A percentile compares a stretch with the other conserved stretches of the same genome.
phyloP scores from a whole-genome alignment of 768 basidiomycete species.

The Pleurotus eryngii region DNA sequence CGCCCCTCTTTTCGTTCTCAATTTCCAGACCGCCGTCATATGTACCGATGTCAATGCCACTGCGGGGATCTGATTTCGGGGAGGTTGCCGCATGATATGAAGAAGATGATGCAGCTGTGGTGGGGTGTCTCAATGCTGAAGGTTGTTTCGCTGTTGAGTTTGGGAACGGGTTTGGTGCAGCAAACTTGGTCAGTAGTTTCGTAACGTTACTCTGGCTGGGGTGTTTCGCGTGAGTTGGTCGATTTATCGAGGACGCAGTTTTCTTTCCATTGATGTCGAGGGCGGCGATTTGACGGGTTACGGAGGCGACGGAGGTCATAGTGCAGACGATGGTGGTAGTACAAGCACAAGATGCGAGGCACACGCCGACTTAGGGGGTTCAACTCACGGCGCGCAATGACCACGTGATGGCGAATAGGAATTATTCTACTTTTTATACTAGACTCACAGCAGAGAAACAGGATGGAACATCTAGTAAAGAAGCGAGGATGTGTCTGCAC shows the following conservation, averaged over 20 bases:
- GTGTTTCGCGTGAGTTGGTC: conserved; percentile 46
- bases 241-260: conserved; percentile 23
- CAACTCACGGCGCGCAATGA: not conserved
- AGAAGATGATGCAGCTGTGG: conserved; percentile 15
- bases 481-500: conserved; percentile 79
- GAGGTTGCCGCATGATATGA: conserved; percentile 13
- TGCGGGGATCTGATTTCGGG: conserved; percentile 24
- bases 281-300: conserved; percentile 67
- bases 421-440: conserved; percentile 7
- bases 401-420: conserved; percentile 2
- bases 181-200: conserved; percentile 74
- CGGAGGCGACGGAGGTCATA: conserved; percentile 49
- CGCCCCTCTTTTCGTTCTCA: conserved; percentile 80
- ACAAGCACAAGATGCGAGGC: not conserved
- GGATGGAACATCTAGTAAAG: conserved; percentile 47
- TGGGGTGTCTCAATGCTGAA: conserved; percentile 43
- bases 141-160: conserved; percentile 24
- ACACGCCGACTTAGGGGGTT: not conserved
- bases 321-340: not conserved
- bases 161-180: conserved; percentile 55
- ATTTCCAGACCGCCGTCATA: conserved; percentile 98
- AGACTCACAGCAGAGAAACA: not conserved
- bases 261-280: conserved; percentile 63
- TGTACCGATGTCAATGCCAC: conserved; percentile 70
- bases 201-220: conserved; percentile 58